Conservation (phyloP, 2,329 filamentous ascomycete genomes). For the Neonectria punicea region DNA sequence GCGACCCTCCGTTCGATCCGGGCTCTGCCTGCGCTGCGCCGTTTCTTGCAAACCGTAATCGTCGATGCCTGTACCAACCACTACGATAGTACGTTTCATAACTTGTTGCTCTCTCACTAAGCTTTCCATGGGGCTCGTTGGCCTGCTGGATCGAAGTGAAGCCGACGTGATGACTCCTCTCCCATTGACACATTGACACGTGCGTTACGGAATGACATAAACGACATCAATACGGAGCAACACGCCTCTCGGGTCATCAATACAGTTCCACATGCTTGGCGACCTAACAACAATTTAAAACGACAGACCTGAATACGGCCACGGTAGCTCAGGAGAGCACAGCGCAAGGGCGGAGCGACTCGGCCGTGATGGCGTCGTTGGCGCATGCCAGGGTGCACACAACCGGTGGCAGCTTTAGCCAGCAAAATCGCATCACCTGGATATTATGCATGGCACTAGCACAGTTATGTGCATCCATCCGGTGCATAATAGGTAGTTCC, state of each 20-base stretch:
- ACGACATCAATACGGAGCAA: neutral
- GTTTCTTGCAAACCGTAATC: neutral
- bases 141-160: neutral
- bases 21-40: neutral
- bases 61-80: neutral
- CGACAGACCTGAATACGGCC: neutral
- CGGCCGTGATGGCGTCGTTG: conserved; percentile 1
- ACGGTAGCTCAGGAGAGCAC: neutral
- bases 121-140: neutral
- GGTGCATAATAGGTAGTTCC: neutral
- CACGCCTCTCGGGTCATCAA: neutral
- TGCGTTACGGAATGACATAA: neutral
- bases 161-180: neutral
- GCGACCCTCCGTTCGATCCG: neutral
- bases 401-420: neutral
- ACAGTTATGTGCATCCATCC: neutral
- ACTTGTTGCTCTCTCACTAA: neutral
- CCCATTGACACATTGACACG: neutral
- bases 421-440: neutral
- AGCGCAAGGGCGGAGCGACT: neutral
- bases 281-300: neutral
- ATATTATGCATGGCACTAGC: neutral
- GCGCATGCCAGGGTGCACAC: neutral
- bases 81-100: neutral
- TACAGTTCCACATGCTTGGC: neutral